These are phyloP conservation scores for Geoglossum cookeanum DNA, from an alignment of 2,329 filamentous ascomycete genomes.

Conservation along the genomic window DNA sequence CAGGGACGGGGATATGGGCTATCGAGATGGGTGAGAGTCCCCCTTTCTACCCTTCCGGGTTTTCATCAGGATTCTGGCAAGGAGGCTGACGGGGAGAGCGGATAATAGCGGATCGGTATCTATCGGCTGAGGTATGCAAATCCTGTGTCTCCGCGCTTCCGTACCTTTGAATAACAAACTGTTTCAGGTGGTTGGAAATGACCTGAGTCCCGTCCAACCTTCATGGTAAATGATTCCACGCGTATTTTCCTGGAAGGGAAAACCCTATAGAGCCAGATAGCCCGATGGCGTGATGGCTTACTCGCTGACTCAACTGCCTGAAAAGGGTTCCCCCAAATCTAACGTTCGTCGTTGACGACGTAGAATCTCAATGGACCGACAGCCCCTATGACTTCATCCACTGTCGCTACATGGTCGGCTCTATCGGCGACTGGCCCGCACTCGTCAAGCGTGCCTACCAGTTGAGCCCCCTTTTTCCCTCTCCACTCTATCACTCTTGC, in stretches of 20 bases:
- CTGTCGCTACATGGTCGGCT: background rate
- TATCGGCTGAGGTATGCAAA: no score
- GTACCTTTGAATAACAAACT: no score
- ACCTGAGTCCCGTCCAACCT: conserved; percentile 3
- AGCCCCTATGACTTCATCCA: conserved; percentile 4
- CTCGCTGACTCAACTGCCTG: background rate
- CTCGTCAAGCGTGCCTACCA: background rate
- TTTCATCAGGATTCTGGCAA: no score
- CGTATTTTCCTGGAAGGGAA: background rate
- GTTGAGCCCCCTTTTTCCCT: background rate
- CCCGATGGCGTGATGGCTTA: no score
- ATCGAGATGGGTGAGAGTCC: no score
- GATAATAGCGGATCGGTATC: no score
- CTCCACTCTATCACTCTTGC: background rate
- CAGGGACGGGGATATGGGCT: no score
- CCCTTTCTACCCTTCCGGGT: no score
- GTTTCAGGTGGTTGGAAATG: conserved; percentile 3
- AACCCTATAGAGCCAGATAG: no score
- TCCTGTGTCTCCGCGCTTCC: no score
- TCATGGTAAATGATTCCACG: background rate
- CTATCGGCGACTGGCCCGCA: background rate
- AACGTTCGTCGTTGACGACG: conserved; percentile 6
- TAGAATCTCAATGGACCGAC: conserved; percentile 2
- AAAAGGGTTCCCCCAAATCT: conserved; percentile 6
- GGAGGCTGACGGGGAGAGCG: no score